Evolutionary conservation across 345 rosid species (phyloP).

Genomic region (Sapria himalayana): DNA sequence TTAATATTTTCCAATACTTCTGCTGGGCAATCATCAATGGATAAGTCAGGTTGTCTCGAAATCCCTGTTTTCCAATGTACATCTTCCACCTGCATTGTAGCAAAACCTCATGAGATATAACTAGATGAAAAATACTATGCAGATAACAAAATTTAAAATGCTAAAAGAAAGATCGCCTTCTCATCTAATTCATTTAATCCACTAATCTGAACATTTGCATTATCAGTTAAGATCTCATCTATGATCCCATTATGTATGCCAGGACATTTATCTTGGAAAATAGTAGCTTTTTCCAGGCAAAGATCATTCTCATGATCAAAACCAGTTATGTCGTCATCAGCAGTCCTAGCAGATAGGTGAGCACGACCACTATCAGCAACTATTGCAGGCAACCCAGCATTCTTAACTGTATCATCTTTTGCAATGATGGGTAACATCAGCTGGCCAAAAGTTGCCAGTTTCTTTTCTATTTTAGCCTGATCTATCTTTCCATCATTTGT

Average conservation of each 20-base stretch:
- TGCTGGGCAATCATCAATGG: slow-evolving; percentile 9
- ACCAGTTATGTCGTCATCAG: slow-evolving; percentile 10
- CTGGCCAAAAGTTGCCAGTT: slow-evolving; percentile 8
- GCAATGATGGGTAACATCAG: slow-evolving; percentile 13
- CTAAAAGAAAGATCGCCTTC: slow-evolving; percentile 19
- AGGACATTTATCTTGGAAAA: too few relatives aligned
- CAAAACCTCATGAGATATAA: slow-evolving; percentile 9
- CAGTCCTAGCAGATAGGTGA: slow-evolving; percentile 10
- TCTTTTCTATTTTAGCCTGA: slow-evolving; percentile 18
- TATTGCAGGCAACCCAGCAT: slow-evolving; percentile 11
- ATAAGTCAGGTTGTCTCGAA: slow-evolving; percentile 9
- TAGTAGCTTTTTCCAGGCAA: too few relatives aligned
- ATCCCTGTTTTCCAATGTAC: slow-evolving; percentile 14
- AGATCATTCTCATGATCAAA: slow-evolving; percentile 12
- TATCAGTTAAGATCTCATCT: slow-evolving; percentile 12
- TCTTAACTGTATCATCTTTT: slow-evolving; percentile 13
- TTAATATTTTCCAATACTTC: slow-evolving; percentile 12
- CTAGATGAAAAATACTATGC: slow-evolving; percentile 9
- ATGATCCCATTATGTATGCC: slow-evolving; percentile 9
- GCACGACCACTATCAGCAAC: slow-evolving; percentile 10
- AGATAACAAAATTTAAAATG: slow-evolving; percentile 4
- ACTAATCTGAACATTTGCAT: slow-evolving; percentile 10
- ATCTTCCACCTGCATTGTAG: slow-evolving; percentile 15
- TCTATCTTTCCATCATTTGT: slow-evolving; percentile 10
- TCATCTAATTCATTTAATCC: slow-evolving; percentile 12